phyloP scores from a whole-genome alignment of 306 rosid species.

The Citrullus amarus region DNA sequence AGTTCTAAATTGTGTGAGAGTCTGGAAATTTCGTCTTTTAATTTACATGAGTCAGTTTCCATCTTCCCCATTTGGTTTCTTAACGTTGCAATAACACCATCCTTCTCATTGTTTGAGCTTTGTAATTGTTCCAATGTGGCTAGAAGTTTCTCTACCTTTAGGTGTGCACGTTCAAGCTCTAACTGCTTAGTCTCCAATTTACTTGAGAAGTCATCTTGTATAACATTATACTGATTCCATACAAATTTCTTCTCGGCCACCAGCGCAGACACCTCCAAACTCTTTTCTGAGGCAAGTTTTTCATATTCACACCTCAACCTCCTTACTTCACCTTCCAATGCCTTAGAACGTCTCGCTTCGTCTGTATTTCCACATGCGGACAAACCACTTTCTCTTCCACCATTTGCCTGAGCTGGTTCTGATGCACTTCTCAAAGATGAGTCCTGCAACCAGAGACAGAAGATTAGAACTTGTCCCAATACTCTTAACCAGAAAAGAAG shows the following conservation, averaged over 20 bases:
- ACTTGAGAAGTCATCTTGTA: neutral
- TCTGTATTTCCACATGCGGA: neutral
- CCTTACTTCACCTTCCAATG: conserved; percentile 29
- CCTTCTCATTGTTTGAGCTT: conserved; percentile 45
- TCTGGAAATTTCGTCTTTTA: conserved; percentile 36
- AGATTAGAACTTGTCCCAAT: conserved; percentile 16
- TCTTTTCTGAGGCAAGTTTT: conserved; percentile 42
- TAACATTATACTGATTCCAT: conserved; percentile 3
- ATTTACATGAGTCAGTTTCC: conserved; percentile 44
- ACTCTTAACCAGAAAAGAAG: neutral
- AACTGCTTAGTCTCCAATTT: conserved; percentile 6
- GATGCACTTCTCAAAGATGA: conserved; percentile 12
- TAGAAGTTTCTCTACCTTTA: conserved; percentile 5
- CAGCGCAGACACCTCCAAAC: conserved; percentile 42
- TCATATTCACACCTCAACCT: conserved; percentile 40
- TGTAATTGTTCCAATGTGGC: conserved; percentile 17
- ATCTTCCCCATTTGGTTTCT: conserved; percentile 30
- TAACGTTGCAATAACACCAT: conserved; percentile 35
- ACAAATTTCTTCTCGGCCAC: conserved; percentile 18
- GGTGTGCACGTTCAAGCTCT: conserved; percentile 31
- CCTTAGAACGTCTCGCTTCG: conserved; percentile 8
- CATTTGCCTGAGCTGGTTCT: conserved; percentile 18
- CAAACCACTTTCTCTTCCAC: neutral
- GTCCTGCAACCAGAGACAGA: conserved; percentile 23
- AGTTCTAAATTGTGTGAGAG: conserved; percentile 44